Base-by-base conservation (phyloP, 192 early-diverging fungal genomes). In the Gigaspora rosea region DNA sequence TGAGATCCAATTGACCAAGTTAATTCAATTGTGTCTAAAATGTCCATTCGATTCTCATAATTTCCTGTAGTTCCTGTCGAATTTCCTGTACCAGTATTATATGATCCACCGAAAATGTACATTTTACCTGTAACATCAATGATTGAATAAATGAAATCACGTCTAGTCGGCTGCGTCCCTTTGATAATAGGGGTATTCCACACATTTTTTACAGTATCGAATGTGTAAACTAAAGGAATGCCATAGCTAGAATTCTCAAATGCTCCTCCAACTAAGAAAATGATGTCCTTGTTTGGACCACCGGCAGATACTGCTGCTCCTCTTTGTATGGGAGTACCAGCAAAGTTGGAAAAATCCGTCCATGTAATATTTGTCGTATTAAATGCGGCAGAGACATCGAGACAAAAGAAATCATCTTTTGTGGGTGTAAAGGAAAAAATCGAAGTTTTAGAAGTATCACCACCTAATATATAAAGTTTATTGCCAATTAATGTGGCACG, bases 41-140 rank as follows among this genome's bases (percentile, higher is more conserved):
- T 65, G 46, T 47, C 3, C 64, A 65, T 65, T 9, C 4, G 12
- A 18, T 46, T 46, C 18, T 41, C 33, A 8, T 47, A 13, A 36
- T n/a, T n/a, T n/a, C n/a, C n/a, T n/a, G n/a, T n/a, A n/a, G n/a
- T n/a, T n/a, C n/a, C n/a, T n/a, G 64, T n/a, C 5, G 11, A 16
- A 20, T 10, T 2, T 4, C 35, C 36, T n/a, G 35, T 35, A 16
- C 0, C 10, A 13, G 0, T 7, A 65, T 46, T 33, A 41, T 27
- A 4, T n/a, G 33, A 32, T 35, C 64, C 64, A 47, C 64, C 64
- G 36, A 65, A 65, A 10, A 65, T 5, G 36, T 65, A 65, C 27
- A 65, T 65, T 65, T 46, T 65, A n/a, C 64, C 64, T 36, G 33
- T 47, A 8, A 12, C 16, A 65, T 65, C 64, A 18, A 18, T n/a